phyloP scores from a whole-genome alignment of 1,284 basidiomycete species.

The Apiotrichum porosum region DNA sequence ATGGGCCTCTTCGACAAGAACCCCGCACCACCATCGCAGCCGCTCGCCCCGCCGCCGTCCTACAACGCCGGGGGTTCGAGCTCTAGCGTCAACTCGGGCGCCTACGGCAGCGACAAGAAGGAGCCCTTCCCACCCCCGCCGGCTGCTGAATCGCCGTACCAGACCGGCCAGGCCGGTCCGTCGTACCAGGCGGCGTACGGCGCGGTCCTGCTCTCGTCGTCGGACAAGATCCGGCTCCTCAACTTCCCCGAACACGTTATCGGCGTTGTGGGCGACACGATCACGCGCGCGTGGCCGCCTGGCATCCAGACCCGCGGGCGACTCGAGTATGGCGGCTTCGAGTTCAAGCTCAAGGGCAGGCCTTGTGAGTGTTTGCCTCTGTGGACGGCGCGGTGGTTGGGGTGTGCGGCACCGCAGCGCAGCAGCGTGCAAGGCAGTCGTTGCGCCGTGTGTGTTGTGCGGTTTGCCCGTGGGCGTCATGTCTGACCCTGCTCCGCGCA shows the following conservation, averaged over 20 bases:
- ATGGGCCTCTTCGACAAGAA: neutral
- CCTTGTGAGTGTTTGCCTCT: conserved; percentile 32
- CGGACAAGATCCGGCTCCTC: conserved; percentile 4
- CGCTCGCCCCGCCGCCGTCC: neutral
- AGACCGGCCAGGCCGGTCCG: no score
- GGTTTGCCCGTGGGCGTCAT: no score
- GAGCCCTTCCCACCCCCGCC: neutral
- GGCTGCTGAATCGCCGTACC: neutral
- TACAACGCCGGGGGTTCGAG: no score
- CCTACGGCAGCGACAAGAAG: neutral
- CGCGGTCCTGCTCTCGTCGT: neutral
- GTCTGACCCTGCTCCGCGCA: no score
- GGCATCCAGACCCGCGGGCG: conserved; percentile 26
- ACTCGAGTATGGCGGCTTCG: conserved; percentile 18
- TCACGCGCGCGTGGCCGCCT: conserved; percentile 20
- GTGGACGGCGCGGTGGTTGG: no score
- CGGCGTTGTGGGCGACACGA: neutral
- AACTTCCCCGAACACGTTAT: conserved; percentile 2
- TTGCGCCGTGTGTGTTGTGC: no score
- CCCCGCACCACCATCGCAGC: neutral
- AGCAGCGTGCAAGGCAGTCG: no score
- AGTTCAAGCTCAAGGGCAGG: conserved; percentile 36
- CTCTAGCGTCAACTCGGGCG: no score
- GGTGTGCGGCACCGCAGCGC: no score
- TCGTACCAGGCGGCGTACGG: neutral